Evolutionary conservation across 148 eudicot species (phyloP).

Genomic region (Salicornia ramosissima): DNA sequence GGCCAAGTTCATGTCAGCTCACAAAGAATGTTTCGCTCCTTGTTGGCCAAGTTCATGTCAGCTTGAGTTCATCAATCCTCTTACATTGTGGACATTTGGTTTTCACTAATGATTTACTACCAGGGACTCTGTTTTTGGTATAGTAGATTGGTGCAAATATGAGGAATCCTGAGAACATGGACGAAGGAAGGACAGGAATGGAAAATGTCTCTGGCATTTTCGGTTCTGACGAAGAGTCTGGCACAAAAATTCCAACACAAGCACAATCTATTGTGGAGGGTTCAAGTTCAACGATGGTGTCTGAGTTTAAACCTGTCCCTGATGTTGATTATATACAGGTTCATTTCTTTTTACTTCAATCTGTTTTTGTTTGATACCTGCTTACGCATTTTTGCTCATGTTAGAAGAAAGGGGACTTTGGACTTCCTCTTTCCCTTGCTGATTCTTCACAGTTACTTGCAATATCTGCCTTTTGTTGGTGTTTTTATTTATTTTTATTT

Average conservation of each 20-base stretch:
- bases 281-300: conserved; percentile 56
- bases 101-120: conserved; percentile 84
- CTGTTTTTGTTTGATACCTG: not conserved
- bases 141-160: conserved; percentile 73
- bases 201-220: conserved; percentile 42
- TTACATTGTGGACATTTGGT: conserved; percentile 43
- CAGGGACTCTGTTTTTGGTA: conserved; percentile 78
- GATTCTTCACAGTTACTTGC: not conserved
- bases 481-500: no score
- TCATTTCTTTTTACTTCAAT: not conserved
- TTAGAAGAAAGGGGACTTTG: not conserved
- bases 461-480: no score
- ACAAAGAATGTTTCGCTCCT: conserved; percentile 1
- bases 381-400: not conserved
- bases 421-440: not conserved
- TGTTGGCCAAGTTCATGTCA: conserved; percentile 13
- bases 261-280: conserved; percentile 72
- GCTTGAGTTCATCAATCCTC: conserved; percentile 20
- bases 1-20: no score
- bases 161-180: conserved; percentile 39
- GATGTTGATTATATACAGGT: conserved; percentile 99
- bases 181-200: conserved; percentile 36
- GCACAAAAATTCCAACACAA: conserved; percentile 70
- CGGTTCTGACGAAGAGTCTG: conserved; percentile 81
- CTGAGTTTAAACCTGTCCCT: conserved; percentile 65